A percentile compares a stretch with the other conserved stretches of the same genome.
These are phyloP conservation scores for Aspergillus floridensis DNA, from an alignment of 2,329 filamentous ascomycete genomes.

Conservation along the genomic window DNA sequence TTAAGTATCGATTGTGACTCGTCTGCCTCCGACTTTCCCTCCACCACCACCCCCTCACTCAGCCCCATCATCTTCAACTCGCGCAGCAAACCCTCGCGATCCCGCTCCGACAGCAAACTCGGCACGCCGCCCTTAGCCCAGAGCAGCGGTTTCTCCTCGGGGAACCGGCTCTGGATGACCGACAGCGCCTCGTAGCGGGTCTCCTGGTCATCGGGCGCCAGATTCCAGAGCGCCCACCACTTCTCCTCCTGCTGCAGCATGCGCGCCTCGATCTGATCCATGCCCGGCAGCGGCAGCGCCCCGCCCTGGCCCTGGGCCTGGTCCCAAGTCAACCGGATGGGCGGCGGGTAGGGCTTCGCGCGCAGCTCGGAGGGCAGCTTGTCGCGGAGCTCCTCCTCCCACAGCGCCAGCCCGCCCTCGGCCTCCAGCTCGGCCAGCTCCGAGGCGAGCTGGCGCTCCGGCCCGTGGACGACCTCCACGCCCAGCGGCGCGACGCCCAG, in stretches of 20 bases:
- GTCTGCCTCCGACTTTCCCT: not conserved
- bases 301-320: too few species aligned
- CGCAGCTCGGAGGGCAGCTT: constrained; percentile 21
- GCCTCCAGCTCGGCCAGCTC: too few species aligned
- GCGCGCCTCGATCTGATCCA: constrained; percentile 31
- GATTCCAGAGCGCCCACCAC: constrained; percentile 32
- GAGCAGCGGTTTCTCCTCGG: constrained; percentile 24
- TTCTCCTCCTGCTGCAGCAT: constrained; percentile 23
- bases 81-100: constrained; percentile 22
- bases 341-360: not conserved
- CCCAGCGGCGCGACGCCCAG: constrained; percentile 40
- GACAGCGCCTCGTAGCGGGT: constrained; percentile 28
- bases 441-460: too few species aligned
- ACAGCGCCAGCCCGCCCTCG: constrained; percentile 9
- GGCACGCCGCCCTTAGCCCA: not conserved
- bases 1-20: not conserved
- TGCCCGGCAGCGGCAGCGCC: constrained; percentile 13
- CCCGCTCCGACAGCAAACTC: constrained; percentile 20
- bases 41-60: not conserved
- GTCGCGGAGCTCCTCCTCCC: constrained; percentile 32
- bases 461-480: constrained; percentile 37
- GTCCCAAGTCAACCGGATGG: constrained; percentile 10
- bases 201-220: not conserved
- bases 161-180: constrained; percentile 27
- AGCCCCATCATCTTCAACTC: not conserved